Evolutionary conservation across 257 asterid genomes (phyloP), one percentile per base, ranked within the genome.

Genomic region (Nicotiana undulata): DNA sequence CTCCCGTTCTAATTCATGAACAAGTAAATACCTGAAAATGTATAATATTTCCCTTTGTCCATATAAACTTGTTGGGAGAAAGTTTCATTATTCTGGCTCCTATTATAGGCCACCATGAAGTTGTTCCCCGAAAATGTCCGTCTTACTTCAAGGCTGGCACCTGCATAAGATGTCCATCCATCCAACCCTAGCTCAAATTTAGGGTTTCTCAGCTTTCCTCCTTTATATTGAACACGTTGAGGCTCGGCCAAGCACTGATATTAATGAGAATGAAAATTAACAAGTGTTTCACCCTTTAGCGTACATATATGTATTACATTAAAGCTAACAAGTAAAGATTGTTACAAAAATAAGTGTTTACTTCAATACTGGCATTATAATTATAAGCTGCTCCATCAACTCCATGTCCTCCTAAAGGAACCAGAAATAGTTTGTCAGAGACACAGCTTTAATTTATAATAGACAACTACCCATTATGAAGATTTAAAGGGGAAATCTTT

Each of bases 11-110:
- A 40, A 40, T 40, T 2, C 49, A 40, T 40, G 49, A 40, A 40
- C 49, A 40, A 40, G 49, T 2, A 40, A 40, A 24, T 72, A 72
- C 78, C 78, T 72, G 78, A 72, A 72, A 72, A 72, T 72, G 78
- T 13, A 72, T 72, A 72, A 46, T 72, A 72, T 22, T 24, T 13
- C 24, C 78, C 60, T 2, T 72, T 46, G 0, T 72, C 60, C 60
- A 72, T 72, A 20, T 13, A 72, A 46, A 46, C 16, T 22, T 72
- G 8, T 12, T 72, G 78, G 58, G 78, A 72, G 58, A 72, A 22
- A 24, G 78, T 72, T 22, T 9, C 60, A 46, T 72, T 72, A 72
- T 24, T 22, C 22, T 46, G 15, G 0, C n/a, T 72, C 22, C 78
- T 72, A 72, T 72, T 72, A 44, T 46, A 72, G 15, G 78, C 78